Conservation (phyloP, 495 filamentous ascomycete species). For the Tuber indicum region DNA sequence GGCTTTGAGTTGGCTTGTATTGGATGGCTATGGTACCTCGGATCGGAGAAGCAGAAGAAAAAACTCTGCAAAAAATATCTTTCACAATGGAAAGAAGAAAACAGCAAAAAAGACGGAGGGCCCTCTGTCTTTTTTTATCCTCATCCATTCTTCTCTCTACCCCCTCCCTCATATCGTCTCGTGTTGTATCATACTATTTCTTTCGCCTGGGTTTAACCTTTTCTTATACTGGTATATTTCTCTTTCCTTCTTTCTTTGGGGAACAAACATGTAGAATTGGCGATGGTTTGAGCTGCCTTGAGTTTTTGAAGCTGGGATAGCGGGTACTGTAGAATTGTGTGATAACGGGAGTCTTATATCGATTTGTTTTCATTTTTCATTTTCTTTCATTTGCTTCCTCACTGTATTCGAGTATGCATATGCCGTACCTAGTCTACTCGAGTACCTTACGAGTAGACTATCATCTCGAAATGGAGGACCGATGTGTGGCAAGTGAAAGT, state of each 20-base stretch:
- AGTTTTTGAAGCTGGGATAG: neutral
- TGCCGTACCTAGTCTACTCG: neutral
- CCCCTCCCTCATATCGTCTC: neutral
- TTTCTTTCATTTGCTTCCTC: neutral
- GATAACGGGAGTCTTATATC: conserved; percentile 2
- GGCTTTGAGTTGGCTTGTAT: neutral
- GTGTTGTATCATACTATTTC: neutral
- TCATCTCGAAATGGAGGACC: neutral
- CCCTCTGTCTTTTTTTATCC: neutral
- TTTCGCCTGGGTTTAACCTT: neutral
- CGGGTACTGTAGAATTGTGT: neutral
- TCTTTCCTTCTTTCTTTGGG: neutral
- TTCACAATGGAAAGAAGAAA: neutral
- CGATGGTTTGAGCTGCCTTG: neutral
- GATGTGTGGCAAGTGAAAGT: neutral
- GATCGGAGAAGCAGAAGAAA: neutral
- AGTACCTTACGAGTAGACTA: too few relatives aligned
- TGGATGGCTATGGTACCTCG: neutral
- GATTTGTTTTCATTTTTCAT: neutral
- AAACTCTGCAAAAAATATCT: neutral
- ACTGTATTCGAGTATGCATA: neutral
- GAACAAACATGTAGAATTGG: conserved; percentile 2
- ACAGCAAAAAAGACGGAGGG: neutral
- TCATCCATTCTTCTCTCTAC: neutral
- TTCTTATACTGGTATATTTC: neutral